phyloP scores from a whole-genome alignment of 371 early-diverging fungal species.

The Mucor sp. region DNA sequence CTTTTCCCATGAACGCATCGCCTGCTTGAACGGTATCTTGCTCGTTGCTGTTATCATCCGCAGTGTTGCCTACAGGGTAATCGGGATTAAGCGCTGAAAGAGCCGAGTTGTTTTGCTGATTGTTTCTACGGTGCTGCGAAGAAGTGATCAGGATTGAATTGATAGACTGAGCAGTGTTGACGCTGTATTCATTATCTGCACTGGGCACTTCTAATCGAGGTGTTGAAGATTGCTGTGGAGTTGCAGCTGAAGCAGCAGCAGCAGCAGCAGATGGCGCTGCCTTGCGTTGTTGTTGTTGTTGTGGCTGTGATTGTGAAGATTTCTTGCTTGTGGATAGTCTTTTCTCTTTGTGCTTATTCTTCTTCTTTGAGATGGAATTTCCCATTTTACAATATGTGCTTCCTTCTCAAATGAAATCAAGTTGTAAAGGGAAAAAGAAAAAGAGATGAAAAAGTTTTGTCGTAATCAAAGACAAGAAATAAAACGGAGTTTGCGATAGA shows the following conservation, averaged over 20 bases:
- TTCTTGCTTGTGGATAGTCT: neutral
- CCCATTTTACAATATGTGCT: neutral
- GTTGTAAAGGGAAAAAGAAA: neutral
- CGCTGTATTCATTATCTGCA: conserved; percentile 44
- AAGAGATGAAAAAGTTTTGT: neutral
- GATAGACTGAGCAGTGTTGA: conserved; percentile 51
- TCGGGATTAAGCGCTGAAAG: conserved; percentile 50
- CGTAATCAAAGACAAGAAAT: neutral
- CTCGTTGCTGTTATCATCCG: neutral
- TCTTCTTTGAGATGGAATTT: conserved; percentile 1
- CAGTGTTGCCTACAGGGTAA: conserved; percentile 27
- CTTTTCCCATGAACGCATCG: conserved; percentile 35
- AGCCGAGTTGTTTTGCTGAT: conserved; percentile 19
- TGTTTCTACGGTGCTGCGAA: conserved; percentile 9
- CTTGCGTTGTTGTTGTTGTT: neutral
- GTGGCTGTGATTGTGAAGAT: neutral
- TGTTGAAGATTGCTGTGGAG: neutral
- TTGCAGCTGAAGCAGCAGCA: neutral
- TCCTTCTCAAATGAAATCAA: neutral
- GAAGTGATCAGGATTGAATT: conserved; percentile 47
- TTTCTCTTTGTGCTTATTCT: conserved; percentile 1
- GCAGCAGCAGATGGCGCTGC: neutral
- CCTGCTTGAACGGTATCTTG: conserved; percentile 8
- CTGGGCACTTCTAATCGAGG: conserved; percentile 1
- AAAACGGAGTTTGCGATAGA: conserved; percentile 2